Evolutionary conservation across 2,329 filamentous ascomycete species (phyloP), one percentile per base, ranked within the genome.

Genomic region (Ophiocordyceps robertsii): DNA sequence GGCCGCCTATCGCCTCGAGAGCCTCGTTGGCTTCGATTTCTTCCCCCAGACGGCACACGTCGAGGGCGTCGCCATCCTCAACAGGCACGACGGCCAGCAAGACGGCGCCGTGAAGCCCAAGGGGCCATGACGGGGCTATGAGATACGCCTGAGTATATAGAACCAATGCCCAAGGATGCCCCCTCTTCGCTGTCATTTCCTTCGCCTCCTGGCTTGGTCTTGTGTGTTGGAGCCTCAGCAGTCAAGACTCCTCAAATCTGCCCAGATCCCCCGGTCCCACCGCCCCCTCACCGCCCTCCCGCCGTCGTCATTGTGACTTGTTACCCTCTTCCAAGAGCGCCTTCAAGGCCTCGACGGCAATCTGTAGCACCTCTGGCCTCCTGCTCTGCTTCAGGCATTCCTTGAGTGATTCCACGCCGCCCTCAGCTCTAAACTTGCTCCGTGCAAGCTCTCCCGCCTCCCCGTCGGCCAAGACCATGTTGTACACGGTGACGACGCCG

Each of bases 21-120:
- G 84, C 56, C 63, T 98, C 38, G 73, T 83, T 39, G 92, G 90
- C 0, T 96, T 96, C 56, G 92, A 98, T 59, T 96, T 98, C 63
- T 98, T 98, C 64, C 92, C 92, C 12, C 90, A 96, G 63, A 83
- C 80, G 17, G 72, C 74, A 1, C 80, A 84, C 54, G 80, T 83
- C 0, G 80, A 84, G 57, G 77, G 80, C 38, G 77, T 82, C 35
- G 77, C 76, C 5, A 72, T 82, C 30, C 56, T 83, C 51, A 81
- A 75, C 49, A 64, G 75, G 48, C 67, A 75, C 13, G 73, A 75
- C 31, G 56, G 58, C 45, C 46, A 42, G 43, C 46, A 30, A 3
- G 19, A 39, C 10, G 24, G 30, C 30, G 17, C 17, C 4, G 32
- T 12, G 17, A 41, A 44, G 19, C 37, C 41, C 9, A 19, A 40